These are phyloP conservation scores for Xylariaceae sp. DNA, from an alignment of 2,329 filamentous ascomycete genomes.

Conservation along the genomic window DNA sequence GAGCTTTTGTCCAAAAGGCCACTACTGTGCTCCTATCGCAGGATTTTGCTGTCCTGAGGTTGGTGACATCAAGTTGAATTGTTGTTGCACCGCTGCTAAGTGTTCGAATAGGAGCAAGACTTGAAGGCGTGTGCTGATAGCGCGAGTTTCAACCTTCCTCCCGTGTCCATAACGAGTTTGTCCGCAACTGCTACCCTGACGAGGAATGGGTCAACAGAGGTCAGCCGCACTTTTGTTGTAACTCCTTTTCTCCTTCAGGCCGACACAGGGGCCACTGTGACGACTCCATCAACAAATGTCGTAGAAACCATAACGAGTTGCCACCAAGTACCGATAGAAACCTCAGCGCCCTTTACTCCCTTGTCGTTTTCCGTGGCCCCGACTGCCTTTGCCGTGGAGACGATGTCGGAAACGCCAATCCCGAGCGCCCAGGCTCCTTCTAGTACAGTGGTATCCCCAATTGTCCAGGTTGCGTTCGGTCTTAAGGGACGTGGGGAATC, in stretches of 20 bases:
- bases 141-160: conserved; percentile 32
- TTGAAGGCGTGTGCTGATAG: conserved; percentile 32
- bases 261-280: conserved; percentile 8
- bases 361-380: no score
- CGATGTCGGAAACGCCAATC: no score
- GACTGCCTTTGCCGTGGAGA: no score
- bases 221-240: conserved; percentile 19
- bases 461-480: conserved; percentile 21
- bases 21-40: conserved; percentile 36
- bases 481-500: conserved; percentile 3
- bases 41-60: conserved; percentile 38
- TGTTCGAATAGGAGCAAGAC: conserved; percentile 30
- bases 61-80: conserved; percentile 11
- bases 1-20: conserved; percentile 34
- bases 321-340: no score
- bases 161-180: conserved; percentile 14
- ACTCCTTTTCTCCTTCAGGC: conserved; percentile 21
- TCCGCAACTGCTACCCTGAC: conserved; percentile 5
- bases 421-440: no score
- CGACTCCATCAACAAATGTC: conserved; percentile 1
- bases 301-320: neutral
- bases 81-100: conserved; percentile 13
- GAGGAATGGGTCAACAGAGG: conserved; percentile 4
- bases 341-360: no score
- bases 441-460: conserved; percentile 14